Evolutionary conservation across 2,329 filamentous ascomycete species (phyloP), one percentile per base, ranked within the genome.

Genomic region (Aspergillaceae sp.): DNA sequence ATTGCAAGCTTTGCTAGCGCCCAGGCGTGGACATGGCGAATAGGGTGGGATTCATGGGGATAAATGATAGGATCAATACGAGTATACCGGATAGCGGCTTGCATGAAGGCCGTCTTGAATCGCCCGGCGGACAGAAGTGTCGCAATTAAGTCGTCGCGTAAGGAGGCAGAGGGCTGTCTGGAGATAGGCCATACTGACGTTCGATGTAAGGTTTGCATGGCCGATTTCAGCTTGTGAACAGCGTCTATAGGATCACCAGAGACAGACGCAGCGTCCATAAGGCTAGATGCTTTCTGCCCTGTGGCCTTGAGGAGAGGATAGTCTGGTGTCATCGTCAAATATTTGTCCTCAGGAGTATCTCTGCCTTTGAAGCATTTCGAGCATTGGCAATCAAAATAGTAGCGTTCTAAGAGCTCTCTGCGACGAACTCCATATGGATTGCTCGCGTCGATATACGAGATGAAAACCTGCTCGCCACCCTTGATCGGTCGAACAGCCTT

Each of bases 381-480:
- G 55, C 80, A 84, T 36, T 57, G 57, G 62, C 80, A 84, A 9
- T 62, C 64, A 61, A 84, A 84, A 58, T 75, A 78, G 65, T 80
- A 84, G 29, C 74, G 70, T 27, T 69, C 62, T 41, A 63, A 62
- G 1, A 84, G 69, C 53, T 80, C 74, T 2, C 61, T 61, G 50
- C 74, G 75, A 3, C 80, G 74, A n/a, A 68, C 65, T 6, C 64
- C 53, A 28, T 68, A 71, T 0, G 78, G 73, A 35, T 74, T 72
- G 0, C 75, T 79, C 33, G 68, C 67, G 54, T 84, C 80, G 50
- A 81, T 69, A 56, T 84, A 84, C 3, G 78, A 77, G 48, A 83
- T 77, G 53, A 73, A 77, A 29, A 84, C 69, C 57, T 84, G 79
- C 29, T 79, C 74, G 49, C 71, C 73, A 47, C 72, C 69, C 11